These are phyloP conservation scores for Guadua angustifolia DNA, from an alignment of 176 grass and related monocot genomes.

Conservation along the genomic window DNA sequence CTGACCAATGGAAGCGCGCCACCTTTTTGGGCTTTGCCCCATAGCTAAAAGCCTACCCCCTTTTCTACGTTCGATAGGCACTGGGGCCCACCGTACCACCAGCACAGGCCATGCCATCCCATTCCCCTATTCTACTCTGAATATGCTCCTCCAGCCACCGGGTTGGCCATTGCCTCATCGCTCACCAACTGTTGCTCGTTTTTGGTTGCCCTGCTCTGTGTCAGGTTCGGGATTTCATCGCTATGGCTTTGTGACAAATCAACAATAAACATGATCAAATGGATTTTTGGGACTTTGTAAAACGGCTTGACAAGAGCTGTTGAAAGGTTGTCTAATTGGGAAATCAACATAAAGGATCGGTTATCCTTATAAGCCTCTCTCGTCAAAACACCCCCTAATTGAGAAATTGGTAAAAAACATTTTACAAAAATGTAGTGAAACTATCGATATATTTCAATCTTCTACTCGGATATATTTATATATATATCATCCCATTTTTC, in stretches of 20 bases:
- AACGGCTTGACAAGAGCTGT: not conserved
- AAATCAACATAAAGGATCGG: no score
- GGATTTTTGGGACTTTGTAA: not conserved
- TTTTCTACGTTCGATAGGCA: not conserved
- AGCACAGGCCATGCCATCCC: not conserved
- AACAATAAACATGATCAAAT: not conserved
- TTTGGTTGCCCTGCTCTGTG: no score
- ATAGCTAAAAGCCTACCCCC: conserved; percentile 28
- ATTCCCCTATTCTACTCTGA: not conserved
- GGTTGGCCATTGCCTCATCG: not conserved
- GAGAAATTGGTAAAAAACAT: no score
- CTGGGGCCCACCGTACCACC: not conserved
- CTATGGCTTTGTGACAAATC: not conserved
- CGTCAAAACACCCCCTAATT: no score
- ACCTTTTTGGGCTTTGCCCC: conserved; percentile 23
- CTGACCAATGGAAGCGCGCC: conserved; percentile 38
- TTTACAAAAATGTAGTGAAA: not conserved
- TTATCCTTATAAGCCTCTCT: no score
- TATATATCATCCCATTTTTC: not conserved
- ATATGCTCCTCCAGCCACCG: not conserved
- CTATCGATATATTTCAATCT: not conserved
- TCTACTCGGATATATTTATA: not conserved
- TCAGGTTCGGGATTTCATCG: no score
- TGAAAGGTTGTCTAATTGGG: not conserved
- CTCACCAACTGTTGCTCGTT: not conserved